A percentile compares a stretch with the other conserved stretches of the same genome.
These are phyloP conservation scores for Ceratopteris richardii DNA, from an alignment of 75 land plant genomes.

Conservation along the genomic window DNA sequence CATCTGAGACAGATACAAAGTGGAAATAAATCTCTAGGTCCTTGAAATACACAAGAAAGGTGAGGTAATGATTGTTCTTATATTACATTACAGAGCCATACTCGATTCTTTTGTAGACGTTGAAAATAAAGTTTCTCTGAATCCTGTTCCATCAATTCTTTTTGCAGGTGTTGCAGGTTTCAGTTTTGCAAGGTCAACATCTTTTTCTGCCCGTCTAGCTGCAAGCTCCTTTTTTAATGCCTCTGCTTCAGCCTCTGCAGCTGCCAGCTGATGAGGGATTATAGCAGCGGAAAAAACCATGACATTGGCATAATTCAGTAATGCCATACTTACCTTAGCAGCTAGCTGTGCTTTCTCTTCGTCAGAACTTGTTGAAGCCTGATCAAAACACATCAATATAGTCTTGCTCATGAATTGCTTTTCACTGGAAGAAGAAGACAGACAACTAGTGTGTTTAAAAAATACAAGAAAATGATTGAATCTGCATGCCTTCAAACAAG, in stretches of 20 bases:
- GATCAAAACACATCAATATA: no score
- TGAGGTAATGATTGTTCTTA: neutral
- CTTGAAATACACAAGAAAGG: neutral
- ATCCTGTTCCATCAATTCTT: constrained; percentile 47
- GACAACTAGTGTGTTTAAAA: no score
- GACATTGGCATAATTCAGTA: constrained; percentile 5
- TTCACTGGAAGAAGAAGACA: no score
- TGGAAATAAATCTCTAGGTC: neutral
- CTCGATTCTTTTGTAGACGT: constrained; percentile 23
- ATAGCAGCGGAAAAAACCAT: neutral
- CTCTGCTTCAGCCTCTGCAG: constrained; percentile 48
- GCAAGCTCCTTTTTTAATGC: constrained; percentile 35
- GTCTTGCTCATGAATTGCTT: no score
- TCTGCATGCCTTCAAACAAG: no score
- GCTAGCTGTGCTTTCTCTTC: constrained; percentile 31
- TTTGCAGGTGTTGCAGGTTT: constrained; percentile 40
- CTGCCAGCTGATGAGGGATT: constrained; percentile 34
- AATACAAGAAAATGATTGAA: no score
- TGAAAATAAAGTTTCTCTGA: constrained; percentile 37
- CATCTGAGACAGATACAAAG: constrained; percentile 1
- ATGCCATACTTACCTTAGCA: constrained; percentile 27
- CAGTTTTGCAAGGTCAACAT: constrained; percentile 33
- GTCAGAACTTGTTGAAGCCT: constrained; percentile 11
- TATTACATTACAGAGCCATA: constrained; percentile 6
- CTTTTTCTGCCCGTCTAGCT: constrained; percentile 14